phyloP scores from a whole-genome alignment of 148 eudicot species.

The Amaranthus palmeri region DNA sequence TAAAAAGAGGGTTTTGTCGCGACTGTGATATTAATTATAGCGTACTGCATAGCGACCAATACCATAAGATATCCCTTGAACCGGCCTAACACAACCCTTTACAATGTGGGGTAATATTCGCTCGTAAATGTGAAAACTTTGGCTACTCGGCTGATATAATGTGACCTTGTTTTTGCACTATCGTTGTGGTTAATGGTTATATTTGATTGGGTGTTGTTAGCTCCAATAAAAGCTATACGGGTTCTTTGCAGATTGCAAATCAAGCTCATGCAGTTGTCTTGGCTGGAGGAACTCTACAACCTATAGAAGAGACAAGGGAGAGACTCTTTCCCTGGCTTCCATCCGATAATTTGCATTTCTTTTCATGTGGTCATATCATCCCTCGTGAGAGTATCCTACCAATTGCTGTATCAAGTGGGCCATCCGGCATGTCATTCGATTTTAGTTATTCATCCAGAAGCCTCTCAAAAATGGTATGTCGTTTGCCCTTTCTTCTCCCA shows the following conservation, averaged over 20 bases:
- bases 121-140: no score
- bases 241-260: constrained; percentile 47
- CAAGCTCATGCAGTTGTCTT: constrained; percentile 84
- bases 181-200: not conserved
- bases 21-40: no score
- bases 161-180: no score
- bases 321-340: constrained; percentile 76
- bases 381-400: constrained; percentile 86
- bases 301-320: constrained; percentile 81
- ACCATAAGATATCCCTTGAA: no score
- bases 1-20: no score
- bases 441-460: constrained; percentile 81
- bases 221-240: not conserved
- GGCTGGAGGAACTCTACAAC: constrained; percentile 95
- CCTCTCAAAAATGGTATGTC: constrained; percentile 57
- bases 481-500: not conserved
- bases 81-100: no score
- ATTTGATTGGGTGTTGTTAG: not conserved
- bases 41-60: no score
- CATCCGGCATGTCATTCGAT: constrained; percentile 75
- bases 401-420: constrained; percentile 73
- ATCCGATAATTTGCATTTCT: constrained; percentile 58
- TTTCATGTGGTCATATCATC: constrained; percentile 90
- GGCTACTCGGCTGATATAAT: no score
- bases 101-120: no score